A percentile compares a stretch with the other conserved stretches of the same genome.
Conservation (phyloP, 2,329 filamentous ascomycete species). For the Nannizziopsis barbatae region DNA sequence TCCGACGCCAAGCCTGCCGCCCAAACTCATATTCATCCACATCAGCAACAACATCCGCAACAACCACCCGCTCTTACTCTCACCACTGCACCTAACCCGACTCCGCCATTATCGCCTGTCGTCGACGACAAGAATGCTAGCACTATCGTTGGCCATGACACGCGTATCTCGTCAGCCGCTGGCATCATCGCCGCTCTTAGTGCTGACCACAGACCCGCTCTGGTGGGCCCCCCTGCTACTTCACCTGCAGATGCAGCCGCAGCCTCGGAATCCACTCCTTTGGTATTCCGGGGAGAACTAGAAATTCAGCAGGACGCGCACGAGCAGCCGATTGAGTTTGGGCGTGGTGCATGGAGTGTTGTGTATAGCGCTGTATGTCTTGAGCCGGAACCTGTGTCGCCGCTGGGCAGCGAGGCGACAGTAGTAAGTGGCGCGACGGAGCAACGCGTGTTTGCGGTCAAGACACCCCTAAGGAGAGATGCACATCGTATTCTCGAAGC, state of each 20-base stretch:
- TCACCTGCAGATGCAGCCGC: neutral
- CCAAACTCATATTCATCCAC: too few relatives aligned
- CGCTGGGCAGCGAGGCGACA: neutral
- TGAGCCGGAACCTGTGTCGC: neutral
- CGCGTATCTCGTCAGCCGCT: conserved; percentile 10
- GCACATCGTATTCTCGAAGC: conserved; percentile 31
- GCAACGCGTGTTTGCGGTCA: conserved; percentile 33
- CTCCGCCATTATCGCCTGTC: conserved; percentile 29
- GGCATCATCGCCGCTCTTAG: conserved; percentile 3
- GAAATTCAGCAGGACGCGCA: conserved; percentile 22
- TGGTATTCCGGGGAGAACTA: conserved; percentile 27
- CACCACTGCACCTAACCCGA: conserved; percentile 17
- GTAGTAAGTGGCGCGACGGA: neutral
- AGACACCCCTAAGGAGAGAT: conserved; percentile 34
- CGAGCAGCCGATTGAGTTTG: conserved; percentile 31
- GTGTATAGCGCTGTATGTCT: conserved; percentile 32
- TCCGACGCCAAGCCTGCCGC: conserved; percentile 9
- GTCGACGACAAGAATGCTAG: conserved; percentile 16
- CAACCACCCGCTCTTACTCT: conserved; percentile 4
- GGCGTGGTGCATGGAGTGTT: conserved; percentile 38
- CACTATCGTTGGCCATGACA: neutral
- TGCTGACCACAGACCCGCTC: neutral
- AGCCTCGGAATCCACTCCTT: conserved; percentile 10
- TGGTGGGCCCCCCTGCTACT: conserved; percentile 1
- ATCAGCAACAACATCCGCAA: too few relatives aligned